Conservation (phyloP, 2,329 filamentous ascomycete species). For the Botrytis cinerea region DNA sequence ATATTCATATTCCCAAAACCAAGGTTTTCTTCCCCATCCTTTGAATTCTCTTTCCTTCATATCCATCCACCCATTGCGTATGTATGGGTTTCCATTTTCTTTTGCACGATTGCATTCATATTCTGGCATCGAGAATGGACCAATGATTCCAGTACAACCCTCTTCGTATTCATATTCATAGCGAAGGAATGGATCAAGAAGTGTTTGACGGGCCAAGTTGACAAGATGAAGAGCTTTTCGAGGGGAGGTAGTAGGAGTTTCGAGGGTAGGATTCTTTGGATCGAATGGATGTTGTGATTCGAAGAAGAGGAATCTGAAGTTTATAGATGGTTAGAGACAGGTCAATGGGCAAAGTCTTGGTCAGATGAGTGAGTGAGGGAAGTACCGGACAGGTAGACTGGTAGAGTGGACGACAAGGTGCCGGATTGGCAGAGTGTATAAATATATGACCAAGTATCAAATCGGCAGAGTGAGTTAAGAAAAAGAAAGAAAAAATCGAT, state of each 20-base stretch:
- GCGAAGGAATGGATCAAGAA: not conserved
- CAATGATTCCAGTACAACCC: not conserved
- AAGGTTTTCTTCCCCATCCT: not conserved
- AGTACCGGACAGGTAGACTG: not conserved
- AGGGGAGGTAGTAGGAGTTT: not conserved
- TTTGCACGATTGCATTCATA: not conserved
- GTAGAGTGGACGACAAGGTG: too few species aligned
- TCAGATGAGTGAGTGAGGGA: not conserved
- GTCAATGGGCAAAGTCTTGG: not conserved
- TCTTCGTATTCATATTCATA: not conserved
- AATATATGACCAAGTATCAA: too few species aligned
- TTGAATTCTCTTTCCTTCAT: not conserved
- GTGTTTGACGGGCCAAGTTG: not conserved
- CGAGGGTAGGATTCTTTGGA: not conserved
- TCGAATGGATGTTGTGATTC: not conserved
- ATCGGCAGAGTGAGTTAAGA: too few species aligned
- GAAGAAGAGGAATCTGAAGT: not conserved
- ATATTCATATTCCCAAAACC: constrained; percentile 2
- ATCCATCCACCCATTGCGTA: not conserved
- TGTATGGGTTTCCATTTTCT: not conserved
- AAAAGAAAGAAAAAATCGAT: not conserved
- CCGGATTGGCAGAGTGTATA: too few species aligned
- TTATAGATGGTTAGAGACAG: not conserved
- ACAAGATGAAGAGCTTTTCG: not conserved
- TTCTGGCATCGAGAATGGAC: not conserved